Base-by-base conservation (phyloP, 768 basidiomycete species). In the Termitomyces sp. region DNA sequence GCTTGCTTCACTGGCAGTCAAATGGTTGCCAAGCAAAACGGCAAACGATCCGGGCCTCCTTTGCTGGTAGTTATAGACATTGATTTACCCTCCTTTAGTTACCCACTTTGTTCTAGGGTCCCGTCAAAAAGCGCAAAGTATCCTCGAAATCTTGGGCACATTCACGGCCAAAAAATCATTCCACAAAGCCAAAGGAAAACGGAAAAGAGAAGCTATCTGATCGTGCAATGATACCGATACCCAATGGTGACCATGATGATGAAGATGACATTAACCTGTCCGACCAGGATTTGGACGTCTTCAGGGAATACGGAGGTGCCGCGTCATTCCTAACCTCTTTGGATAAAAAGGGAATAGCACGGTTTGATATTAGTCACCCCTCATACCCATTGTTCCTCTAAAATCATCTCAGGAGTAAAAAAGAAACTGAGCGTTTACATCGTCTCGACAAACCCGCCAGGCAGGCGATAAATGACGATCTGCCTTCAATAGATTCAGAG, bases 291-390 rank as follows among this genome's bases (percentile, higher is more conserved):
- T 72, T 86, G 34, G 82, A 80, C n/a, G 69, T 88, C 49, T 70
- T 92, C 26, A 74, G 82, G 55, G 81, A 86, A 63, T 90, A 85
- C 63, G 81, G 87, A 22, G 75, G 74, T 24, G 79, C 83, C 2
- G 77, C 79, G 34, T 74, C 77, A 32, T 98, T 98, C 71, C 71
- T 98, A 59, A 72, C 79, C 32, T 74, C 72, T 22, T 72, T 97
- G 54, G 93, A 98, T 70, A 78, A 80, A 59, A 84, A 83, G 63
- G 89, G 84, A n/a, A 89, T 98, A 57, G 78, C 90, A 60, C 81
- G 88, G 95, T 91, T 65, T 59, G 81, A 72, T 61, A 50, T 18
- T 10, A 53, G 42, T 4, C 4, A 14, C n/a, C n/a, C 12, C 2
- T 34, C 16, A 22, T 14, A 36, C 32, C 4, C 20, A 16, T 34